Percentiles rank a stretch among this genome's conserved stretches.
These are phyloP conservation scores for Pseudodiploospora longispora DNA, from an alignment of 2,329 filamentous ascomycete genomes.

Conservation along the genomic window DNA sequence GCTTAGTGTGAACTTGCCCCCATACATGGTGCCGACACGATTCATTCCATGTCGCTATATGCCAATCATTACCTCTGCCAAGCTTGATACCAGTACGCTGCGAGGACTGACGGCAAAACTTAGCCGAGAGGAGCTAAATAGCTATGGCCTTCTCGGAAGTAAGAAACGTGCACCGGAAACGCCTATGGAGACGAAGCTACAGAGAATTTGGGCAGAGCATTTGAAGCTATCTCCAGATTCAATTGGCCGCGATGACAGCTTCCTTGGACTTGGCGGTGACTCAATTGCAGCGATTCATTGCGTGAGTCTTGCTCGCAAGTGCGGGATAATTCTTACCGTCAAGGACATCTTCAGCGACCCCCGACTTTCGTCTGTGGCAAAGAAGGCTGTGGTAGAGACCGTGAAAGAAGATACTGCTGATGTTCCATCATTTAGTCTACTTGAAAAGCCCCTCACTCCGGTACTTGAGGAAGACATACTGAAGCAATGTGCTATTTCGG, in stretches of 20 bases:
- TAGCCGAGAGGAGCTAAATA: conserved; percentile 6
- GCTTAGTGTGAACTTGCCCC: conserved; percentile 5
- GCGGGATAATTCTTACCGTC: conserved; percentile 8
- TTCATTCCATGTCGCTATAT: conserved; percentile 7
- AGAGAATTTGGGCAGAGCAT: conserved; percentile 21
- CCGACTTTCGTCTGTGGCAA: conserved; percentile 2
- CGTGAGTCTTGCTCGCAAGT: conserved; percentile 5
- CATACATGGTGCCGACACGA: conserved; percentile 6
- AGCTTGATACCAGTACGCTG: conserved; percentile 9
- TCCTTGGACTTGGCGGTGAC: conserved; percentile 14
- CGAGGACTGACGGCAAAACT: conserved; percentile 1
- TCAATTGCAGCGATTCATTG: conserved; percentile 14
- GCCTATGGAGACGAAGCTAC: conserved; percentile 19
- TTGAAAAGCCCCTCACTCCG: not conserved
- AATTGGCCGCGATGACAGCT: conserved; percentile 13
- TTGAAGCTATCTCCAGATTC: conserved; percentile 1
- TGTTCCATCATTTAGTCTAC: conserved; percentile 1
- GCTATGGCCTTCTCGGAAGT: conserved; percentile 17
- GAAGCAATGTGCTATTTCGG: not conserved
- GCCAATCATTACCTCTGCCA: conserved; percentile 7
- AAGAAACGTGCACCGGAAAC: conserved; percentile 11
- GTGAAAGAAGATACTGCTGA: not conserved
- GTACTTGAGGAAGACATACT: not conserved
- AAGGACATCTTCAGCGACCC: conserved; percentile 5
- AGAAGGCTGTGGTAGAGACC: not conserved